Conservation (phyloP, 371 early-diverging fungal species). For the Mortierella sp. region DNA sequence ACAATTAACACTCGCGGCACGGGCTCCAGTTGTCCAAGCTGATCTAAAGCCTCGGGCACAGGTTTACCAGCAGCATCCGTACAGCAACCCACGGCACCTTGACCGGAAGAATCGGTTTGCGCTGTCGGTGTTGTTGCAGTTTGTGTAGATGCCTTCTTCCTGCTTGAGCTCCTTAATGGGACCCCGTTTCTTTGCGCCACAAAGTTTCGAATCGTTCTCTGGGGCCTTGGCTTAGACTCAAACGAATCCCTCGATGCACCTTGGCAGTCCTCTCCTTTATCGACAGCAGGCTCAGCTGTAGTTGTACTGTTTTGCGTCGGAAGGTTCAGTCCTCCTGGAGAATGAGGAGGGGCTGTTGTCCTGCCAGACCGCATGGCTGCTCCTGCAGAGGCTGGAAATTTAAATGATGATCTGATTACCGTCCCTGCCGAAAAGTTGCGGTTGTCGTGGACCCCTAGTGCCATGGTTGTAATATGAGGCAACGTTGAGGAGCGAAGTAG, state of each 20-base stretch:
- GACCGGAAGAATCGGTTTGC: not conserved
- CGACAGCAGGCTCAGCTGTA: too few species aligned
- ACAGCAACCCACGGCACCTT: not conserved
- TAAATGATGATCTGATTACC: conserved; percentile 15
- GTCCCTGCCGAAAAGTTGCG: conserved; percentile 19
- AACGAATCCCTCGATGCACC: too few species aligned
- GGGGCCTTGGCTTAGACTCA: not conserved
- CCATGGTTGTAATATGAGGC: conserved; percentile 20
- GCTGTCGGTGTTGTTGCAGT: too few species aligned
- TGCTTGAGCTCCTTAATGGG: not conserved
- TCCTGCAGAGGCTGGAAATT: conserved; percentile 10
- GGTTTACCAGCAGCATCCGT: not conserved
- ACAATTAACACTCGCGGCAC: conserved; percentile 50
- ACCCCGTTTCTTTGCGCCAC: not conserved
- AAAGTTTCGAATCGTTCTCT: conserved; percentile 31
- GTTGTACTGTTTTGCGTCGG: too few species aligned
- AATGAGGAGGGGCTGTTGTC: too few species aligned
- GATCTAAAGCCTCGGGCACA: not conserved
- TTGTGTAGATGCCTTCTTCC: too few species aligned
- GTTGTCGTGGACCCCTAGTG: conserved; percentile 10
- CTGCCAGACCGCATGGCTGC: not conserved
- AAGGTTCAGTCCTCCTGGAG: too few species aligned
- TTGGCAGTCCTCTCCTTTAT: too few species aligned
- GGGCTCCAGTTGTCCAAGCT: conserved; percentile 1
- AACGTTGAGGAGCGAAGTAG: conserved; percentile 16